Evolutionary conservation across 2,329 filamentous ascomycete genomes (phyloP).

Genomic region (Aspergillus sp.): DNA sequence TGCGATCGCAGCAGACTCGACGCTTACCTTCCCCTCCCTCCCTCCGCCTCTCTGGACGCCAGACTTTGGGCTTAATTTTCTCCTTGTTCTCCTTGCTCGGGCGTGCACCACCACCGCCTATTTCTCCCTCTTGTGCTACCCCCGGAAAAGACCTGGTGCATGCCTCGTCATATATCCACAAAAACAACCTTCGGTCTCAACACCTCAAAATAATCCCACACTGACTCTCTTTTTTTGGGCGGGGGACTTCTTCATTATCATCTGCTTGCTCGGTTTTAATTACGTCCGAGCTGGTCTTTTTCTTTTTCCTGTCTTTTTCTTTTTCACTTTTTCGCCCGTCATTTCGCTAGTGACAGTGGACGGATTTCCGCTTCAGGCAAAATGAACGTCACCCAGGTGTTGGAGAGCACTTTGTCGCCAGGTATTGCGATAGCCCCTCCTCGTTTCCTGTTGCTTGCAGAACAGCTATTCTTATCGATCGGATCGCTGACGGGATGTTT

Average conservation of each 20-base stretch:
- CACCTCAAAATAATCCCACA: conserved; percentile 16
- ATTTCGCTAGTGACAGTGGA: conserved; percentile 17
- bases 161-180: conserved; percentile 43
- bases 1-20: neutral
- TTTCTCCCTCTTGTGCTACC: conserved; percentile 27
- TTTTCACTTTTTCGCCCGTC: conserved; percentile 18
- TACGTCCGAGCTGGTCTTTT: conserved; percentile 18
- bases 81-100: conserved; percentile 9
- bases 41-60: neutral
- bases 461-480: conserved; percentile 1
- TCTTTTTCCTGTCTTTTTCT: conserved; percentile 21
- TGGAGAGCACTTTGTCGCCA: conserved; percentile 92
- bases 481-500: conserved; percentile 31
- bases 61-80: conserved; percentile 7
- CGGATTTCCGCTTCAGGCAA: conserved; percentile 43
- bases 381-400: conserved; percentile 98
- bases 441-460: neutral
- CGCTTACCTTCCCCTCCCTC: neutral
- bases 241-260: conserved; percentile 18
- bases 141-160: conserved; percentile 33
- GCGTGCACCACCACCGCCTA: conserved; percentile 29
- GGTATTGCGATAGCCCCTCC: conserved; percentile 54
- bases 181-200: conserved; percentile 35
- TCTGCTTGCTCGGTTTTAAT: conserved; percentile 14
- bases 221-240: conserved; percentile 7